Percentiles rank a stretch among this genome's conserved stretches.
phyloP scores from a whole-genome alignment of 495 filamentous ascomycete genomes.

The Penicillium nucicola region DNA sequence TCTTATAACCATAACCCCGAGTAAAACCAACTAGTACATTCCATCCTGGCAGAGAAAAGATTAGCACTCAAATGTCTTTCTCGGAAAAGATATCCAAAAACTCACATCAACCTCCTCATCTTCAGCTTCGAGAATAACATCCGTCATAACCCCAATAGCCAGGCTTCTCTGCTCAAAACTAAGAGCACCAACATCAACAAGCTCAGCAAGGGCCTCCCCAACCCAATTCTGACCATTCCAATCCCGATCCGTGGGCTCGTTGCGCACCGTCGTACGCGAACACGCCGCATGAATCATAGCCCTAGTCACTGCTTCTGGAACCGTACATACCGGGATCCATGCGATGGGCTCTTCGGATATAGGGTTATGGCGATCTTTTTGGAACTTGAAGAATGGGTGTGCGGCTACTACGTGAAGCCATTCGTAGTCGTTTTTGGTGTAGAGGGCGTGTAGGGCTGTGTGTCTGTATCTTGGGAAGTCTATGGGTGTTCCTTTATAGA shows the following conservation, averaged over 20 bases:
- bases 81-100: background rate
- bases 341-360: slow-evolving; percentile 56
- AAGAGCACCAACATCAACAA: slow-evolving; percentile 24
- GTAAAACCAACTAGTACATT: background rate
- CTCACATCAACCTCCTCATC: slow-evolving; percentile 6
- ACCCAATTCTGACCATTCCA: slow-evolving; percentile 39
- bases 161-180: slow-evolving; percentile 8
- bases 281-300: slow-evolving; percentile 18
- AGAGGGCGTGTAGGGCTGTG: slow-evolving; percentile 28
- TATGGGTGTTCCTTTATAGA: slow-evolving; percentile 28
- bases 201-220: slow-evolving; percentile 22
- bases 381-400: slow-evolving; percentile 29
- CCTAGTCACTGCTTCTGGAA: slow-evolving; percentile 15
- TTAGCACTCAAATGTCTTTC: background rate
- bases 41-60: background rate
- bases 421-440: slow-evolving; percentile 5
- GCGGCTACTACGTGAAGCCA: slow-evolving; percentile 27
- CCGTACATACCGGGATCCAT: slow-evolving; percentile 18
- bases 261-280: slow-evolving; percentile 19
- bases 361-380: slow-evolving; percentile 34
- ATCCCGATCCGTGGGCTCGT: slow-evolving; percentile 21
- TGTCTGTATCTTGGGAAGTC: slow-evolving; percentile 33
- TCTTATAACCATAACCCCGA: no score
- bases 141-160: slow-evolving; percentile 27
- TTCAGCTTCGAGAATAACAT: slow-evolving; percentile 27